Base-by-base conservation (phyloP, 2,329 filamentous ascomycete species). In the Aspergillus sp. region DNA sequence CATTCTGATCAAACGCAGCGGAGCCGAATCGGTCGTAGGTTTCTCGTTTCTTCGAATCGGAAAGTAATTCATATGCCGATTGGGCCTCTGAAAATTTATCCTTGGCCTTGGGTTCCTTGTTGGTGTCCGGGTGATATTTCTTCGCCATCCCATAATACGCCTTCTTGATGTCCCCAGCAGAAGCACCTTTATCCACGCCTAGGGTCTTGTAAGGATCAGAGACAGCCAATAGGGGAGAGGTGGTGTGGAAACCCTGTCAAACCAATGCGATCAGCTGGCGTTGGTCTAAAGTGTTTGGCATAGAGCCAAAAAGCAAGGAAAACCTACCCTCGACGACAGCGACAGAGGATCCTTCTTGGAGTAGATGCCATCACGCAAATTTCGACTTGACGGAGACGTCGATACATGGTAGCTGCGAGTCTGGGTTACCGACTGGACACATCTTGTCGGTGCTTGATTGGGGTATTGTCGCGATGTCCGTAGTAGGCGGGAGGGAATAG, bases 111-210 rank as follows among this genome's bases (percentile, higher is more conserved):
- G 84, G 61, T 48, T 96, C 91, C 60, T 96, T 96, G 70, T 96
- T 98, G 22, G 91, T 96, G 58, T 98, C 91, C 6, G 91, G 91
- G 52, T 98, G 91, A 57, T 78, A 98, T 55, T 96, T 98, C 64
- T 98, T 98, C 13, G 91, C 91, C 37, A 96, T 70, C 31, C 88
- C 85, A 57, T 98, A 98, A 68, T 98, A 98, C 3, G 91, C 88
- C 61, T 95, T 96, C 60, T 98, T 98, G 58, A 98, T 96, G 22
- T 96, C 89, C 38, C 77, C 69, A 3, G 86, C 67, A 1, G 84
- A 79, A n/a, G 91, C 85, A 41, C 64, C 72, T 58, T 89, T 93
- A 51, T 69, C 69, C 17, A 98, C 85, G 10, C 91, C 91, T 16
- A 98, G 78, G 3, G 83, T 74, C 44, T 78, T 75, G 61, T 98